Evolutionary conservation across 371 early-diverging fungal genomes (phyloP), one percentile per base, ranked within the genome.

Genomic region (Haplosporangium sp.): DNA sequence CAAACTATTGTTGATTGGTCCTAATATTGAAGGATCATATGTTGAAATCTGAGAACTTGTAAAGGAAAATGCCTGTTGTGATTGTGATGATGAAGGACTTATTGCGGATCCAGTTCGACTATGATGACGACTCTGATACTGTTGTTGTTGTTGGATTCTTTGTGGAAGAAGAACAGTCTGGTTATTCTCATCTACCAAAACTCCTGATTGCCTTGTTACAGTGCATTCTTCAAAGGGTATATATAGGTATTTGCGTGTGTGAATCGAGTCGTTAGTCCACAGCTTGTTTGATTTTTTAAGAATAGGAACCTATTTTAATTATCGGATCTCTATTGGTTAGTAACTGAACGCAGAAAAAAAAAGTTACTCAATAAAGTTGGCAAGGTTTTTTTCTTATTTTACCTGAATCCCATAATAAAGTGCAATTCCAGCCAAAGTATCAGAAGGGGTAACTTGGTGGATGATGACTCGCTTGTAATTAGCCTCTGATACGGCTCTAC

Each of bases 191-290:
- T 81, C 82, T 9, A 81, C 50, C 60, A 59, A 42, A 2, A 74
- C 69, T 0, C 75, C 82, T 17, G 61, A 57, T 34, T 75, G 75
- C 3, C 52, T 65, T 8, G 66, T 35, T n/a, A 82, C 75, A 4
- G 72, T 65, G 45, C 85, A 83, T 35, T 83, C 76, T 52, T 85
- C 85, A 52, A 85, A 69, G 17, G 85, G 85, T 44, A 85, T 84
- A 67, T 84, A 84, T 8, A 85, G 72, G 65, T 83, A 77, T 64
- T 83, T 83, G 55, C 79, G 84, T 34, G 77, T 76, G 45, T 85
- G 84, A 47, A 85, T 85, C 40, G 85, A 85, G 69, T 85, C 85
- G 47, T 82, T 84, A 5, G 85, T 82, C 85, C 85, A 85, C 45
- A 85, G 69, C 57, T 84, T 85, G 72, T 85, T 85, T 40, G 72